Percentiles rank a stretch among this genome's conserved stretches.
Conservation (phyloP, 805 yeast species). For the Lipomyces yamanashiensis region DNA sequence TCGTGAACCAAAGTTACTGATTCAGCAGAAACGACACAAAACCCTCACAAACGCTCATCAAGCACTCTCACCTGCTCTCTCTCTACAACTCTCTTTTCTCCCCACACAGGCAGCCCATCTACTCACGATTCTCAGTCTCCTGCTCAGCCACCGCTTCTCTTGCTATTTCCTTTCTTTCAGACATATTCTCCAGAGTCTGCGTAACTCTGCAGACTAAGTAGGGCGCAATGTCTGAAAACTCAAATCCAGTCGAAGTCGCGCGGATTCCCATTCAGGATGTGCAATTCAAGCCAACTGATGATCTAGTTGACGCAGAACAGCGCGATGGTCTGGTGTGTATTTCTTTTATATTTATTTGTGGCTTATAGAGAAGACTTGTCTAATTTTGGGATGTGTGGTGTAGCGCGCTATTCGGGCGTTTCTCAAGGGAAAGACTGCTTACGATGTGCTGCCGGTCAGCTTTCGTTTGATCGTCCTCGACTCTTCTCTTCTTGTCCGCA, state of each 20-base stretch:
- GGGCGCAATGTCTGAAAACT: conserved; percentile 1
- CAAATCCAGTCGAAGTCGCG: neutral
- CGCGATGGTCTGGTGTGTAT: conserved; percentile 33
- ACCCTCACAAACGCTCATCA: no score
- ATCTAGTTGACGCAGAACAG: conserved; percentile 30
- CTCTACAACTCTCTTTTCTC: no score
- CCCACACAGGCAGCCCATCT: neutral
- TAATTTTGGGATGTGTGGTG: neutral
- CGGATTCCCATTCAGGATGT: conserved; percentile 30
- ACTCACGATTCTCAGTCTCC: neutral
- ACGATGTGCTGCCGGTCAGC: conserved; percentile 95
- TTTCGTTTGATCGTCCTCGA: conserved; percentile 92
- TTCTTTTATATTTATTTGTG: neutral
- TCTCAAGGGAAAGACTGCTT: conserved; percentile 86
- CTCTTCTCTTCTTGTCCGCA: conserved; percentile 85
- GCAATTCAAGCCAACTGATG: conserved; percentile 26
- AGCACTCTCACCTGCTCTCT: no score
- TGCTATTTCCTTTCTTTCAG: no score
- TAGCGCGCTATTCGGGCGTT: conserved; percentile 77
- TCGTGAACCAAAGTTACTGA: no score
- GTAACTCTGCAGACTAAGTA: neutral
- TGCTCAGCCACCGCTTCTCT: neutral
- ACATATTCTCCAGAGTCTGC: no score
- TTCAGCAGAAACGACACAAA: no score
- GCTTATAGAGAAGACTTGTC: neutral